Evolutionary conservation across 306 rosid species (phyloP).

Genomic region (Cucumis hystrix): DNA sequence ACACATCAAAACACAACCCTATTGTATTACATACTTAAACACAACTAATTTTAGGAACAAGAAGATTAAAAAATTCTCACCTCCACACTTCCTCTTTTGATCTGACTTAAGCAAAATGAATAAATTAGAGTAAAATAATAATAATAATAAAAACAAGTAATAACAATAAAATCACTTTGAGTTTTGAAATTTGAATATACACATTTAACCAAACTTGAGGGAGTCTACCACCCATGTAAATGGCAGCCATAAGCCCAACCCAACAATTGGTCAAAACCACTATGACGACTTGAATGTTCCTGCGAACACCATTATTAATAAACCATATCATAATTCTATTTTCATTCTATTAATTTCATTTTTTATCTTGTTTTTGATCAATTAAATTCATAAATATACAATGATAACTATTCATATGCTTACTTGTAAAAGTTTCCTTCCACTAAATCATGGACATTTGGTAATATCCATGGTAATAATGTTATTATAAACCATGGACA

Average conservation of each 20-base stretch:
- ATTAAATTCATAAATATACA: no score
- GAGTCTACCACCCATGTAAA: conserved; percentile 79
- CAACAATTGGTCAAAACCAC: conserved; percentile 63
- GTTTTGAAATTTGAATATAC: conserved; percentile 2
- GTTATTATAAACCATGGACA: no score
- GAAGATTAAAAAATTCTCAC: no score
- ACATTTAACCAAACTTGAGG: conserved; percentile 93
- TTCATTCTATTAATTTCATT: neutral
- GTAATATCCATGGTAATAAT: no score
- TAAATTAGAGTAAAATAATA: conserved; percentile 3
- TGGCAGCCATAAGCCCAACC: conserved; percentile 99
- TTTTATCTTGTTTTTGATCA: no score
- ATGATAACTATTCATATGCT: no score
- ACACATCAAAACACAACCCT: no score
- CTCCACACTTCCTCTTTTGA: conserved; percentile 91
- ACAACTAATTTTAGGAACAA: no score
- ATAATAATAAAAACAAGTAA: no score
- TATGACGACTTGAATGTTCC: conserved; percentile 35
- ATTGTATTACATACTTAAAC: no score
- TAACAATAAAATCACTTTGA: neutral
- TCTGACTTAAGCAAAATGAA: conserved; percentile 28
- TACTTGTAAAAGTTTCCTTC: conserved; percentile 55
- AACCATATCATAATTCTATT: no score
- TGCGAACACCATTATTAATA: conserved; percentile 11
- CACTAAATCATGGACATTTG: no score